phyloP scores from a whole-genome alignment of 2,329 filamentous ascomycete species.

The Herpomyces periplanetae region DNA sequence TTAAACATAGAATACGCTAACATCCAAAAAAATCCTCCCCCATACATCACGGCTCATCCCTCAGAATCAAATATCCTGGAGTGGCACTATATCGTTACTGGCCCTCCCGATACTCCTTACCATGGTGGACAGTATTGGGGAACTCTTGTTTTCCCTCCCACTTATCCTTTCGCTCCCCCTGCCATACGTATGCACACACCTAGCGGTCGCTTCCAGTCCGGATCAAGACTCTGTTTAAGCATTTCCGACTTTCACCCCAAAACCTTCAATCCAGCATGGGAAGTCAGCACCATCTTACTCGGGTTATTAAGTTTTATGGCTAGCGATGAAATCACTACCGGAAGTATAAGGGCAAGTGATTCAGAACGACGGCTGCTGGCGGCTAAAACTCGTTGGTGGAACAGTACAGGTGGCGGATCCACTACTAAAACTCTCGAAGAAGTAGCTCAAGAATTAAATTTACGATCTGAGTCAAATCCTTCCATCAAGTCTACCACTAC shows the following conservation, averaged over 20 bases:
- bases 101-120: slow-evolving; percentile 73
- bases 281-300: slow-evolving; percentile 78
- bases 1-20: slow-evolving; percentile 16
- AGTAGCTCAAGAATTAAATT: slow-evolving; percentile 12
- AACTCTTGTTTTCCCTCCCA: slow-evolving; percentile 64
- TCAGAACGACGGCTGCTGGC: slow-evolving; percentile 41
- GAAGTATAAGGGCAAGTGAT: slow-evolving; percentile 35
- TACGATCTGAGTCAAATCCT: slow-evolving; percentile 4
- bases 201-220: slow-evolving; percentile 71
- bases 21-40: slow-evolving; percentile 34
- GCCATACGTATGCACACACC: slow-evolving; percentile 98
- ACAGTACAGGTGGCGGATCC: slow-evolving; percentile 58
- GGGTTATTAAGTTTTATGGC: slow-evolving; percentile 93
- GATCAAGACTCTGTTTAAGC: slow-evolving; percentile 58
- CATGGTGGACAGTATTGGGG: slow-evolving; percentile 92
- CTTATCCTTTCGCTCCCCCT: slow-evolving; percentile 86
- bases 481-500: no score
- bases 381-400: slow-evolving; percentile 61
- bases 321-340: slow-evolving; percentile 90
- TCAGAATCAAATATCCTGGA: slow-evolving; percentile 72
- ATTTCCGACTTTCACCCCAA: slow-evolving; percentile 95
- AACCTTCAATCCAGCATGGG: slow-evolving; percentile 92
- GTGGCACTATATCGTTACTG: slow-evolving; percentile 89
- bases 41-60: slow-evolving; percentile 56
- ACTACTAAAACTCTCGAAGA: slow-evolving; percentile 12